phyloP scores from a whole-genome alignment of 2,329 filamentous ascomycete genomes.

The Periconia sp. region DNA sequence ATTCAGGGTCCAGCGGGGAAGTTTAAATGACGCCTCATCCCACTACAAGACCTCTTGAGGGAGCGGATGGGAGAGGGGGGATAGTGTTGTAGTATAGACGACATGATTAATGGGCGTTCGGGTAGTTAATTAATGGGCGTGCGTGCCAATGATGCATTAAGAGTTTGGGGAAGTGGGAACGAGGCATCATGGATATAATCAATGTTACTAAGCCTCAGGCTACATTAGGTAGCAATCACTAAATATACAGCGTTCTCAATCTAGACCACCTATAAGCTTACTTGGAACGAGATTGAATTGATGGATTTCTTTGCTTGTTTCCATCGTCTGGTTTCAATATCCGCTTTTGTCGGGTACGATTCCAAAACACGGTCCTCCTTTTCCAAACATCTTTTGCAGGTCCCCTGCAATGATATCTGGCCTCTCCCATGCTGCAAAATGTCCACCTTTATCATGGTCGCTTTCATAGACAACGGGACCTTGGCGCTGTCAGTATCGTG shows the following conservation, averaged over 20 bases:
- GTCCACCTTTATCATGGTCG: constrained; percentile 55
- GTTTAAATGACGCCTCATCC: neutral
- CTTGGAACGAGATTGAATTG: no score
- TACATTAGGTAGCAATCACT: no score
- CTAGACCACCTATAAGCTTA: no score
- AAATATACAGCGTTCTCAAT: no score
- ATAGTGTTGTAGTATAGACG: neutral
- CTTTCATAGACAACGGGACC: constrained; percentile 59
- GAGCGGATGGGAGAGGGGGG: neutral
- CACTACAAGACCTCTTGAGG: neutral
- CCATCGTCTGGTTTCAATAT: constrained; percentile 9
- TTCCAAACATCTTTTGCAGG: constrained; percentile 61
- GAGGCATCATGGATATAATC: neutral
- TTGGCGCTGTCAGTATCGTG: constrained; percentile 3
- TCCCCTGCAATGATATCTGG: constrained; percentile 58
- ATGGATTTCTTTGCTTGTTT: no score
- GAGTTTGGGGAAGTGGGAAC: neutral
- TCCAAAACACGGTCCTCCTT: constrained; percentile 39
- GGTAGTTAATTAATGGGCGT: neutral
- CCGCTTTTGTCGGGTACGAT: constrained; percentile 37
- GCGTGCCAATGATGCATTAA: neutral
- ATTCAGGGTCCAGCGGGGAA: neutral
- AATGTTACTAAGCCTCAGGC: neutral
- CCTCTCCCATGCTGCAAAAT: constrained; percentile 64
- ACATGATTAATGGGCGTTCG: neutral